Conservation (phyloP, 2,329 filamentous ascomycete genomes). For the Magnaporthiopsis rhizophila region DNA sequence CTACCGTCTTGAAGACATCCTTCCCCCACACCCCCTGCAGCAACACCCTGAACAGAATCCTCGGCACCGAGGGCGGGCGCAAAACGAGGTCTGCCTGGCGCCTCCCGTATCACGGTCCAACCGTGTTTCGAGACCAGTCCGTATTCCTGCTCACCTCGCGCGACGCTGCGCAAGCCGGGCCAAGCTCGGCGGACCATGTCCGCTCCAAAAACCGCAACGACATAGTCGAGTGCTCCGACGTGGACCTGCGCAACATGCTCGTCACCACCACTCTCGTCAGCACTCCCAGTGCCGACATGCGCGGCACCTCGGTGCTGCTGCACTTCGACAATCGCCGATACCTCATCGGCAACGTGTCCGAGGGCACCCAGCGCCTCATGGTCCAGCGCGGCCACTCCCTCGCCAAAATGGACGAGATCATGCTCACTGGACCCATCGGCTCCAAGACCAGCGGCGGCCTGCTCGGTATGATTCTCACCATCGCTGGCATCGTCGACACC, state of each 20-base stretch:
- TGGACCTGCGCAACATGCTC: slow-evolving; percentile 46
- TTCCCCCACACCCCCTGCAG: background rate
- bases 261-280: slow-evolving; percentile 67
- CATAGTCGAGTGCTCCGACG: background rate
- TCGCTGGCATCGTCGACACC: slow-evolving; percentile 53
- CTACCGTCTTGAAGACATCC: background rate
- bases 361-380: slow-evolving; percentile 76
- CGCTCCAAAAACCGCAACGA: background rate
- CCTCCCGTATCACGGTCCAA: background rate
- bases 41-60: background rate
- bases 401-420: slow-evolving; percentile 64
- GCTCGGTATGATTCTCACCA: slow-evolving; percentile 74
- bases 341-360: slow-evolving; percentile 71
- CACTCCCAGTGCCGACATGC: slow-evolving; percentile 80
- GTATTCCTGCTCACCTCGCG: background rate
- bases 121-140: background rate
- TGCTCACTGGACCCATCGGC: slow-evolving; percentile 68
- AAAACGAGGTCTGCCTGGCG: background rate
- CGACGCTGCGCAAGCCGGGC: background rate
- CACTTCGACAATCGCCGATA: slow-evolving; percentile 80
- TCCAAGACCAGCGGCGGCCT: slow-evolving; percentile 77
- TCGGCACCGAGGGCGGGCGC: background rate
- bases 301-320: slow-evolving; percentile 68
- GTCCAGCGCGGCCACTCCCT: slow-evolving; percentile 59
- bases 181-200: too few relatives aligned